phyloP scores from a whole-genome alignment of 140 eudicot genomes.

The Cichorium intybus region DNA sequence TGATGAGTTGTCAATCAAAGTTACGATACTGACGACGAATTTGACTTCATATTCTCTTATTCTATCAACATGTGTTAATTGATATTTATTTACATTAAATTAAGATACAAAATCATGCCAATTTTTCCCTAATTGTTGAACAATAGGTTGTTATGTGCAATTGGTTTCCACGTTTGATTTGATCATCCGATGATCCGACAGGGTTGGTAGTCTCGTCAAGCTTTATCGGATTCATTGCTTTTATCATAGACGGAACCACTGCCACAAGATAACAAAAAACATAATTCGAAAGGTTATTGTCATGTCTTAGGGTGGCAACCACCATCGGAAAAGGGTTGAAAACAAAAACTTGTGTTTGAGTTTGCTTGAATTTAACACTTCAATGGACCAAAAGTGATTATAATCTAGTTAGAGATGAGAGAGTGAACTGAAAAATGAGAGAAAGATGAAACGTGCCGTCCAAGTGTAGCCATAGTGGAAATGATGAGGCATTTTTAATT shows the following conservation, averaged over 20 bases:
- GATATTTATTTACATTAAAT: background rate
- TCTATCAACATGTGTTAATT: background rate
- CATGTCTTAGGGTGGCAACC: slow-evolving; percentile 8
- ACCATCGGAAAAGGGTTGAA: slow-evolving; percentile 8
- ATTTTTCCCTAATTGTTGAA: background rate
- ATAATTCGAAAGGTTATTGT: slow-evolving; percentile 10
- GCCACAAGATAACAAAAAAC: slow-evolving; percentile 13
- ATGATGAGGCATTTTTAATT: too few species aligned
- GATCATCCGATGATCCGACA: slow-evolving; percentile 36
- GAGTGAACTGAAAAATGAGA: background rate
- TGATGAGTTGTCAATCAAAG: background rate
- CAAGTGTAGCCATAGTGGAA: too few species aligned
- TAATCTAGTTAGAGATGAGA: slow-evolving; percentile 2
- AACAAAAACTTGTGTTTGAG: slow-evolving; percentile 6
- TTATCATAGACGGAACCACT: slow-evolving; percentile 12
- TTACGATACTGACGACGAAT: slow-evolving; percentile 8
- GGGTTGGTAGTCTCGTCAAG: slow-evolving; percentile 47
- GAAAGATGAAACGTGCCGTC: too few species aligned
- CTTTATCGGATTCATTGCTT: slow-evolving; percentile 28
- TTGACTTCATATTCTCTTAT: background rate
- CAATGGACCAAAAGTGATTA: background rate
- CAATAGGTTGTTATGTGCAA: slow-evolving; percentile 71
- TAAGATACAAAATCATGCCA: background rate
- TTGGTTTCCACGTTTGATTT: slow-evolving; percentile 67
- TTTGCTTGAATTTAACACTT: slow-evolving; percentile 7